Base-by-base conservation (phyloP, 2,329 filamentous ascomycete species). In the Cladosporium halotolerans region DNA sequence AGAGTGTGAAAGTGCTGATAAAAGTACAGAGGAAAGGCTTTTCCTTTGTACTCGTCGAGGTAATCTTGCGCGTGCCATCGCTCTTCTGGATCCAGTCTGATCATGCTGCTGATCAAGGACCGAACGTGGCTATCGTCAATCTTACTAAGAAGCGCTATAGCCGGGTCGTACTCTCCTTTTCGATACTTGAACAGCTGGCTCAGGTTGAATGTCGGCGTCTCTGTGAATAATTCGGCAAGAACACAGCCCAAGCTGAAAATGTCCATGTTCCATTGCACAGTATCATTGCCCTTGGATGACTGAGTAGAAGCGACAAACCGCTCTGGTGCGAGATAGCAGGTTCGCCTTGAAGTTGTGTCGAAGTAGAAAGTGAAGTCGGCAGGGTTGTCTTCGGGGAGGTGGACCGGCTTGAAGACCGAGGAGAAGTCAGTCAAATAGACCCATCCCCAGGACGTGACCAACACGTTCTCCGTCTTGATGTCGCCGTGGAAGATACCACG, bases 401-500 rank as follows among this genome's bases (percentile, higher is more conserved):
- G 89, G 4, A 91, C 88, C 9, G 91, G 93, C 67, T 99, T 99
- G 75, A 95, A 97, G 0, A 88, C 86, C 0, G 92, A 90, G 3
- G 92, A 96, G 69, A 97, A 99, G 70, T 99, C 93, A n/a, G 91
- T 86, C 36, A 99, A 79, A 68, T 97, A 99, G 2, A 99, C 79
- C 93, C 95, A 99, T 73, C 97, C 96, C 93, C 93, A 99, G 6
- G 93, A 97, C 0, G 93, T 99, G 47, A 99, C 92, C 45, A 99
- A 76, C 34, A 95, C 83, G 64, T 99, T 99, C 71, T 99, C 92
- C 1, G 92, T 93, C 76, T 99, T 99, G 75, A 99, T 97, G 66
- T 99, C 95, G 54, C 93, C 95, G 68, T 99, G 93, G 68, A 91
- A 97, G 48, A 99, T 79, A 63, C 95, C 88, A 44, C 86, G 81